phyloP scores from a whole-genome alignment of 164 flowering plant genomes.

The Houttuynia cordata region DNA sequence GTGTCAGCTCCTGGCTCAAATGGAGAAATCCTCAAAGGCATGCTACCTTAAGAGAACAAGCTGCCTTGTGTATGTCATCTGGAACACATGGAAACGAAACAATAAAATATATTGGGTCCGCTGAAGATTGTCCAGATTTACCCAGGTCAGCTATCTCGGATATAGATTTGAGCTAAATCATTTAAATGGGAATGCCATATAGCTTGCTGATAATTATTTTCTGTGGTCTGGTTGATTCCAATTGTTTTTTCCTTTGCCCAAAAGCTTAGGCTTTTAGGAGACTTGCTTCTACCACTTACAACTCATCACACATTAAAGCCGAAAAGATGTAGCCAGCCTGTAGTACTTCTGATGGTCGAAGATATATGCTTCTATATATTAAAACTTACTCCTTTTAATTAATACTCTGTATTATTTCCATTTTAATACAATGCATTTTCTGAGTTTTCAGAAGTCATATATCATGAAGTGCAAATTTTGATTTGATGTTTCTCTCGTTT shows the following conservation, averaged over 20 bases:
- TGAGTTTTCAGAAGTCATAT: too few relatives aligned
- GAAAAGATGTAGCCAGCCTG: too few relatives aligned
- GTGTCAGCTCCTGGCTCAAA: constrained; percentile 12
- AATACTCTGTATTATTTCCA: neutral
- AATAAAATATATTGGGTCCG: constrained; percentile 26
- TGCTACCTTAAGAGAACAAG: constrained; percentile 15
- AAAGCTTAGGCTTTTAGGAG: neutral
- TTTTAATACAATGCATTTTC: neutral
- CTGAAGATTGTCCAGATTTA: constrained; percentile 27
- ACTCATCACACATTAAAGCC: too few relatives aligned
- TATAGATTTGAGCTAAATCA: neutral
- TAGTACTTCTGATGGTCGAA: neutral
- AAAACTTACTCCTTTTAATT: neutral
- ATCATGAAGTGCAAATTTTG: too few relatives aligned
- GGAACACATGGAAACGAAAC: constrained; percentile 37
- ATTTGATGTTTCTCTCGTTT: too few relatives aligned
- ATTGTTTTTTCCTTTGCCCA: neutral
- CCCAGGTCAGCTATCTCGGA: constrained; percentile 28
- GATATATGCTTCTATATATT: neutral
- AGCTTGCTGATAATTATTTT: neutral
- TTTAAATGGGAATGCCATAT: neutral
- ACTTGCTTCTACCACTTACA: too few relatives aligned
- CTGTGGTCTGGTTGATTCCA: neutral
- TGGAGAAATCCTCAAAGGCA: constrained; percentile 20
- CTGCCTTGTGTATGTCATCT: constrained; percentile 33